A percentile compares a stretch with the other conserved stretches of the same genome.
These are phyloP conservation scores for Boletus tomentosulus DNA, from an alignment of 768 basidiomycete genomes.

Conservation along the genomic window DNA sequence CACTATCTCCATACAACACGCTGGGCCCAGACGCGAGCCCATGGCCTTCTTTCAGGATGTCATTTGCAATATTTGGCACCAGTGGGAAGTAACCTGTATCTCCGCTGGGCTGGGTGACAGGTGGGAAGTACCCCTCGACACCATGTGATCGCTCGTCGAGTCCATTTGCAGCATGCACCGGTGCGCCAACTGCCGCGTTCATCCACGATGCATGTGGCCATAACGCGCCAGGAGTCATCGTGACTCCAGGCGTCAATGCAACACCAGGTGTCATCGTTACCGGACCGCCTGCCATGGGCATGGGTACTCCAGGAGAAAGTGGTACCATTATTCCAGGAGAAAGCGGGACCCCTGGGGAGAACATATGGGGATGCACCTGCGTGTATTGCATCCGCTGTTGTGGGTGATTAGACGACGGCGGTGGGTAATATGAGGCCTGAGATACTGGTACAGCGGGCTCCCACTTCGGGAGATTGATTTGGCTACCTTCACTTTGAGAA, in stretches of 20 bases:
- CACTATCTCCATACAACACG: not conserved
- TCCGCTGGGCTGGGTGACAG: constrained; percentile 24
- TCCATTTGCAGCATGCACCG: constrained; percentile 34
- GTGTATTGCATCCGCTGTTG: constrained; percentile 23
- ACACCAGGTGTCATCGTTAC: constrained; percentile 28
- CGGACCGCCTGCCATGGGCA: constrained; percentile 20
- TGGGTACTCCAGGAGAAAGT: constrained; percentile 17
- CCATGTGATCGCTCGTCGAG: constrained; percentile 7
- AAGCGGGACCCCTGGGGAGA: constrained; percentile 30
- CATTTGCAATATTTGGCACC: constrained; percentile 32
- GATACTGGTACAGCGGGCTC: constrained; percentile 7
- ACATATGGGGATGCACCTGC: constrained; percentile 23
- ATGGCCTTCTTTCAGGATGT: constrained; percentile 32
- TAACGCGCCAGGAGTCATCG: constrained; percentile 72
- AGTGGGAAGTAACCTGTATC: constrained; percentile 42
- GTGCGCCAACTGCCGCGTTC: constrained; percentile 63
- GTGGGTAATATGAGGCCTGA: constrained; percentile 12
- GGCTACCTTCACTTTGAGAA: constrained; percentile 7
- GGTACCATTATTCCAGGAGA: constrained; percentile 30
- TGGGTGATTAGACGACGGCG: constrained; percentile 9
- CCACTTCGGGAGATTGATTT: not conserved
- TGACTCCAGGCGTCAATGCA: constrained; percentile 52
- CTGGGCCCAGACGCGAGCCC: constrained; percentile 1
- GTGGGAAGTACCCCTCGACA: constrained; percentile 41
- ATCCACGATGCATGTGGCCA: constrained; percentile 58